A percentile compares a stretch with the other conserved stretches of the same genome.
Conservation (phyloP, 1,284 basidiomycete species). For the Limonomyces culmigenus region DNA sequence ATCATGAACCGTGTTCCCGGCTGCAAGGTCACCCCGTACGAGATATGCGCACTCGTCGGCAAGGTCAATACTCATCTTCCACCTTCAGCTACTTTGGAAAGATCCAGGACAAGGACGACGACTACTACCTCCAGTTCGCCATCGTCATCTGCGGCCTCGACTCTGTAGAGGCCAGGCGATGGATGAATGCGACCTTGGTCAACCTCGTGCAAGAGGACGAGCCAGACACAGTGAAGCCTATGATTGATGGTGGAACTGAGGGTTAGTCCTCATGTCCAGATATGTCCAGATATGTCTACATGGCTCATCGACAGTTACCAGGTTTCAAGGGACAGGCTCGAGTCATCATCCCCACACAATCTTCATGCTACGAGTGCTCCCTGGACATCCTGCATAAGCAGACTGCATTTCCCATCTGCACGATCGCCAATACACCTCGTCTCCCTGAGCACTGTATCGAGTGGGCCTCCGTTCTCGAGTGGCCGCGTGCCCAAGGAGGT, state of each 20-base stretch:
- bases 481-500: constrained; percentile 88
- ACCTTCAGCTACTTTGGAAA: constrained; percentile 78
- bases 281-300: too few relatives aligned
- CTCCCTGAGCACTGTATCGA: constrained; percentile 99
- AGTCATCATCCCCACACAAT: constrained; percentile 90
- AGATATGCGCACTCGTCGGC: constrained; percentile 6
- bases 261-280: constrained; percentile 28
- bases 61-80: constrained; percentile 4
- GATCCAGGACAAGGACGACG: constrained; percentile 94
- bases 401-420: constrained; percentile 96
- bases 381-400: constrained; percentile 98
- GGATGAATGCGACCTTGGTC: constrained; percentile 98
- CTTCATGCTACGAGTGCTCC: constrained; percentile 96
- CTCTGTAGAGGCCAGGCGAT: constrained; percentile 89
- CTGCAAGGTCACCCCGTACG: constrained; percentile 86
- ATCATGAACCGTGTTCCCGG: constrained; percentile 92
- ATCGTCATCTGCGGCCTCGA: constrained; percentile 97
- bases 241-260: constrained; percentile 98
- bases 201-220: constrained; percentile 84
- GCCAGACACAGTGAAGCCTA: constrained; percentile 89
- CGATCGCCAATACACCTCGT: constrained; percentile 96
- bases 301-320: constrained; percentile 22
- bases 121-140: constrained; percentile 96
- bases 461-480: constrained; percentile 99
- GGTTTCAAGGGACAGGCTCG: constrained; percentile 98